Percentiles rank a stretch among this genome's conserved stretches.
These are phyloP conservation scores for Calonectria pauciramosa DNA, from an alignment of 2,329 filamentous ascomycete species.

Conservation along the genomic window DNA sequence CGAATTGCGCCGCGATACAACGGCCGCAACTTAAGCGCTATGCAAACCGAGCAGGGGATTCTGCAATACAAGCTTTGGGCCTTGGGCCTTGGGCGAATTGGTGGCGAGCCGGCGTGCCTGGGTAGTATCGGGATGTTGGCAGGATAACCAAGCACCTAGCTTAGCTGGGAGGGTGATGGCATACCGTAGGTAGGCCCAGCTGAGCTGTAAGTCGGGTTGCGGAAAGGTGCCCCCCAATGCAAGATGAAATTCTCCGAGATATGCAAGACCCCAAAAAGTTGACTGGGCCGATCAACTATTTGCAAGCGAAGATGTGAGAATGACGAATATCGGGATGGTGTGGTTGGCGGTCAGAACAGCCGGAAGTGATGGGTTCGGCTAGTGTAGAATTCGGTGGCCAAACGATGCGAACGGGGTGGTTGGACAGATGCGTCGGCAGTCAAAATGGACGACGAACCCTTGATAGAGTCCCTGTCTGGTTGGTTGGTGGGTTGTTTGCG, in stretches of 20 bases:
- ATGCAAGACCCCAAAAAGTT: neutral
- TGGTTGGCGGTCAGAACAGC: conserved; percentile 2
- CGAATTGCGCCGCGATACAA: neutral
- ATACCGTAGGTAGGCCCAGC: neutral
- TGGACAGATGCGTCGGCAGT: neutral
- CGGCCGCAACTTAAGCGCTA: neutral
- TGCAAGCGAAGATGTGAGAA: neutral
- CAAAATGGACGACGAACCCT: neutral
- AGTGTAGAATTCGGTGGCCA: neutral
- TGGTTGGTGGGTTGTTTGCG: conserved; percentile 10
- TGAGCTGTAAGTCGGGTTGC: conserved; percentile 1
- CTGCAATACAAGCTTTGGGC: neutral
- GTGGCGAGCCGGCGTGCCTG: neutral
- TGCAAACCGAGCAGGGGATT: neutral
- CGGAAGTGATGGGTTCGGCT: neutral
- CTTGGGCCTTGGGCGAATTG: neutral
- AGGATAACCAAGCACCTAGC: neutral
- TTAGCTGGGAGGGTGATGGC: conserved; percentile 7
- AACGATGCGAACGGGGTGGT: neutral
- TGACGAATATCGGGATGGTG: neutral
- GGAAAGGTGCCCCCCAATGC: neutral
- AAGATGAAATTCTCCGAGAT: conserved; percentile 15
- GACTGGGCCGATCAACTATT: neutral
- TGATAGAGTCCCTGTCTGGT: neutral
- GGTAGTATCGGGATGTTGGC: neutral